Percentiles rank a stretch among this genome's conserved stretches.
Evolutionary conservation across 1,139 yeast genomes (phyloP).

Genomic region (Pneumocystis canis): DNA sequence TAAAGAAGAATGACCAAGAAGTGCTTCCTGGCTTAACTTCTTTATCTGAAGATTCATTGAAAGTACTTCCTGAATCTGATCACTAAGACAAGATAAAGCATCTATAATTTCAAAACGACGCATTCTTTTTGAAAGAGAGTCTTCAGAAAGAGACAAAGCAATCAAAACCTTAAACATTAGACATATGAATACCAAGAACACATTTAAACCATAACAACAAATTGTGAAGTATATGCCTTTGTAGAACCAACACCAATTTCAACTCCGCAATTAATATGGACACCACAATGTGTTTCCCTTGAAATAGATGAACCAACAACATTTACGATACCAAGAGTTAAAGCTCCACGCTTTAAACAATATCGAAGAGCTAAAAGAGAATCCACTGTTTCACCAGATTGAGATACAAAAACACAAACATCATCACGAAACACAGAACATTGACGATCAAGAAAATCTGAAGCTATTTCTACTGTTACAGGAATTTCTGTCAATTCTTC

Average conservation of each 20-base stretch:
- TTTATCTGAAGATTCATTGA: constrained; percentile 60
- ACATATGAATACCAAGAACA: not conserved
- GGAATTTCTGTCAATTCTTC: constrained; percentile 96
- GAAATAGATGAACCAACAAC: constrained; percentile 95
- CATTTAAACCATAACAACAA: constrained; percentile 56
- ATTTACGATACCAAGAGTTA: constrained; percentile 90
- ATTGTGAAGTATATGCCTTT: constrained; percentile 96
- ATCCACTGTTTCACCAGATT: constrained; percentile 98
- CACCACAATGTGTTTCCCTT: constrained; percentile 96
- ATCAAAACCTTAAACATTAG: constrained; percentile 41
- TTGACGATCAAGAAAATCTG: constrained; percentile 88
- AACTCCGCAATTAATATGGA: constrained; percentile 97
- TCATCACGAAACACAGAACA: constrained; percentile 97
- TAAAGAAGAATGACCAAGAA: constrained; percentile 72
- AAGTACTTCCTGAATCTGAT: constrained; percentile 67
- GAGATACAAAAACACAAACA: constrained; percentile 93
- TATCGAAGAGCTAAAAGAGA: constrained; percentile 92
- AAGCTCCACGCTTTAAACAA: constrained; percentile 92
- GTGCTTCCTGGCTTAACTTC: constrained; percentile 52
- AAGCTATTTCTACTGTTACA: constrained; percentile 88
- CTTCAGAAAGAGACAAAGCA: constrained; percentile 86
- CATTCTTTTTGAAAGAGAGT: constrained; percentile 56
- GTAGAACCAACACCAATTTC: constrained; percentile 99
- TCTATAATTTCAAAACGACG: constrained; percentile 79
- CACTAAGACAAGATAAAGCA: constrained; percentile 73